Conservation (phyloP, 208 protist species). For the Phytomonas sp. region DNA sequence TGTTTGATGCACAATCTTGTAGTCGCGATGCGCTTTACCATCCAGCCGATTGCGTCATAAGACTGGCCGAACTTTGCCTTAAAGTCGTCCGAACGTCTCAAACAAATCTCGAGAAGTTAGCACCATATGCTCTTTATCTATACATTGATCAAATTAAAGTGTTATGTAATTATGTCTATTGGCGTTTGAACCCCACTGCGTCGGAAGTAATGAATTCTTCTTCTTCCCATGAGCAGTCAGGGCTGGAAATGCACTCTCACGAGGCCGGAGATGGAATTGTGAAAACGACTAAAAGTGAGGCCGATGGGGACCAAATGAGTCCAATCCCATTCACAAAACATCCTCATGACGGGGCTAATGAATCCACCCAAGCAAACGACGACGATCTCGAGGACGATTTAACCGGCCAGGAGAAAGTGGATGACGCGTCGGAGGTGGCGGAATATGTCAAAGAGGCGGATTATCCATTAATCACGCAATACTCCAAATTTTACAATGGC, state of each 20-base stretch:
- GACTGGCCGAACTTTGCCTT: slow-evolving; percentile 56
- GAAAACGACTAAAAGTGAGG: neutral
- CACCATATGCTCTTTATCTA: slow-evolving; percentile 34
- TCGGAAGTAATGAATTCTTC: neutral
- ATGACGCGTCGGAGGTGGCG: slow-evolving; percentile 21
- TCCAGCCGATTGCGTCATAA: slow-evolving; percentile 55
- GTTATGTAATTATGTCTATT: slow-evolving; percentile 23
- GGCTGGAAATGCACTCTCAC: neutral
- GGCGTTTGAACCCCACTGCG: slow-evolving; percentile 19
- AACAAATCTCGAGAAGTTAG: neutral
- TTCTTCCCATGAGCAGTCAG: neutral
- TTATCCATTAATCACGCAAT: slow-evolving; percentile 57
- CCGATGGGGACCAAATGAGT: neutral
- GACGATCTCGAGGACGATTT: slow-evolving; percentile 23
- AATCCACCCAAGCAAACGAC: slow-evolving; percentile 8
- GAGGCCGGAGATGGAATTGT: neutral
- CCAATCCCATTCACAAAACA: slow-evolving; percentile 1
- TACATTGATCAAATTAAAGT: slow-evolving; percentile 55
- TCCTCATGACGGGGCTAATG: slow-evolving; percentile 14
- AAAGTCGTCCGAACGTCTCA: slow-evolving; percentile 16
- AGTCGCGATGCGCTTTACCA: slow-evolving; percentile 43
- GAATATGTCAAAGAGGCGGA: slow-evolving; percentile 57
- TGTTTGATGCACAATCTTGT: slow-evolving; percentile 18
- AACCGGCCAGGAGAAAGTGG: slow-evolving; percentile 62
- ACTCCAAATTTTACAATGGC: slow-evolving; percentile 37